Conservation (phyloP, 2,329 filamentous ascomycete genomes). For the Aurifilum marmelostoma region DNA sequence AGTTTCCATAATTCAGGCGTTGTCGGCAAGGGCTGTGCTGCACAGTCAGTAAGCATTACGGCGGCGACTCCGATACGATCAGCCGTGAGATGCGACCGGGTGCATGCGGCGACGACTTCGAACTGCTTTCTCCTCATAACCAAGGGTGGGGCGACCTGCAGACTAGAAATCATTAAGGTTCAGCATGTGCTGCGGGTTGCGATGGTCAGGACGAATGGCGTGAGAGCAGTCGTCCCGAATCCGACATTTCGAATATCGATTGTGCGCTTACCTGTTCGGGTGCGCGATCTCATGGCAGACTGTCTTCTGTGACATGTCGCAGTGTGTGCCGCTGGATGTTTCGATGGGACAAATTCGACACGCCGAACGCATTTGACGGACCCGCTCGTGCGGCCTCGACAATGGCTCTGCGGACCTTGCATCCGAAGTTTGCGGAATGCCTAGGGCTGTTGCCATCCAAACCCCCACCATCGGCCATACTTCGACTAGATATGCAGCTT, state of each 20-base stretch:
- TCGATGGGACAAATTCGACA: background rate
- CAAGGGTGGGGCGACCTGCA: background rate
- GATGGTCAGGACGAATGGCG: background rate
- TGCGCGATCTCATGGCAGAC: background rate
- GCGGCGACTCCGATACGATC: background rate
- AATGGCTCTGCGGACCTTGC: background rate
- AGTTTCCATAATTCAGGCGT: background rate
- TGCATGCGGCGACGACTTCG: background rate
- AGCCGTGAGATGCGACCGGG: background rate
- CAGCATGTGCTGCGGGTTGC: background rate
- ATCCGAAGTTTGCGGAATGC: background rate
- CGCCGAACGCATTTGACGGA: background rate
- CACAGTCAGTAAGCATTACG: background rate
- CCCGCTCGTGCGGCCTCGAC: background rate
- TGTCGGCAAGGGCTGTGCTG: background rate
- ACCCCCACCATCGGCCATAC: background rate
- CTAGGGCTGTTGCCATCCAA: background rate
- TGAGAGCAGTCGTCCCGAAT: background rate
- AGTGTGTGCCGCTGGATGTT: background rate
- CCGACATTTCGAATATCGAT: constrained; percentile 3
- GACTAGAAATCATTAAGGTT: background rate
- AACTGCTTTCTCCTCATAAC: background rate
- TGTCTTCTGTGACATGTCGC: background rate
- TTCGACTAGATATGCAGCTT: background rate
- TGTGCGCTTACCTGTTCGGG: background rate